phyloP scores from a whole-genome alignment of 345 rosid species.

The Firmiana major region DNA sequence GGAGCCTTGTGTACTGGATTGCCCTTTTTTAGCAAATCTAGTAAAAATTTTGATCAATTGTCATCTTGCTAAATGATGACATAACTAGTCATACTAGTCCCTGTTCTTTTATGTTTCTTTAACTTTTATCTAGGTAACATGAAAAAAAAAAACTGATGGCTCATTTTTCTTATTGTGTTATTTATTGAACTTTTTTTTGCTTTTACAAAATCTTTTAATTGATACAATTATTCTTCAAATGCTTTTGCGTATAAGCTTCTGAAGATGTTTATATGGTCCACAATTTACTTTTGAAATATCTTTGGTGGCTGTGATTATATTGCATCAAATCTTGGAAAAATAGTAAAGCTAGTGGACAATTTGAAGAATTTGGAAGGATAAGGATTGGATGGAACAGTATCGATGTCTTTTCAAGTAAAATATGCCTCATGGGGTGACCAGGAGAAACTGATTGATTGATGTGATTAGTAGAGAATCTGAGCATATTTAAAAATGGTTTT shows the following conservation, averaged over 20 bases:
- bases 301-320: background rate
- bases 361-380: background rate
- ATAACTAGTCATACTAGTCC: background rate
- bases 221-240: background rate
- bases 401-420: background rate
- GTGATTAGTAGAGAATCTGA: background rate
- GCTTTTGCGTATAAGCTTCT: background rate
- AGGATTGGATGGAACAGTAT: background rate
- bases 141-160: background rate
- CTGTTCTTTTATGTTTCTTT: background rate
- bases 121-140: background rate
- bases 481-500: background rate
- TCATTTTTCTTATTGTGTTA: background rate
- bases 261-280: background rate
- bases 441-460: background rate
- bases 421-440: background rate
- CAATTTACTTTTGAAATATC: background rate
- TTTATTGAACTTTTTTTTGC: background rate
- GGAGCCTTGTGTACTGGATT: too few species aligned
- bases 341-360: background rate
- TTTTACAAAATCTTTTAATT: background rate
- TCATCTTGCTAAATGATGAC: background rate
- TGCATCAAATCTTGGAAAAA: background rate
- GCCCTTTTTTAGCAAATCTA: background rate
- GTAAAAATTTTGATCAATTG: background rate